Conservation (phyloP, 306 rosid genomes). For the Cicer arietinum region DNA sequence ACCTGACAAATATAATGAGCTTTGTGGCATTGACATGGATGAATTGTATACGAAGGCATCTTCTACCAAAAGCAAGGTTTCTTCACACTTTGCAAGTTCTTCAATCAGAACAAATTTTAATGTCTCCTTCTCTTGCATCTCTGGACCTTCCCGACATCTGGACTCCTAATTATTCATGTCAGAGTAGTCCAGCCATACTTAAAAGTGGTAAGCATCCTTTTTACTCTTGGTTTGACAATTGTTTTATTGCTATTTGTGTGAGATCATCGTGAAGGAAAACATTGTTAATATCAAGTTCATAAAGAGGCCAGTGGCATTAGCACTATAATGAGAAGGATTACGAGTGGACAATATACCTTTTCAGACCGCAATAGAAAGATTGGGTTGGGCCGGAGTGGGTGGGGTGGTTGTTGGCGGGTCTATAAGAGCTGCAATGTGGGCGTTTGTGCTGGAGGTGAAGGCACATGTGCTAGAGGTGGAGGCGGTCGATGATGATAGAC, state of each 20-base stretch:
- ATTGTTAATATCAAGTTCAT: not conserved
- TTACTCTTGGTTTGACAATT: constrained; percentile 19
- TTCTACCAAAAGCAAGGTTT: constrained; percentile 47
- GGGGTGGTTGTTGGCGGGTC: not conserved
- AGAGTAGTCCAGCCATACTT: constrained; percentile 38
- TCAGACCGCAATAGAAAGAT: not conserved
- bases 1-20: constrained; percentile 41
- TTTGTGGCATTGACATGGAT: constrained; percentile 48
- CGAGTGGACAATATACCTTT: not conserved
- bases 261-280: not conserved
- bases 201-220: constrained; percentile 53
- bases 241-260: constrained; percentile 33
- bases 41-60: constrained; percentile 46
- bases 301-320: not conserved
- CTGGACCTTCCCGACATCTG: constrained; percentile 79
- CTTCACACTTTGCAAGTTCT: constrained; percentile 43
- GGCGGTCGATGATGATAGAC: not conserved
- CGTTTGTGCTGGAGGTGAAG: not conserved
- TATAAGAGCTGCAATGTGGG: not conserved
- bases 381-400: not conserved
- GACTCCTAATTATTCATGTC: constrained; percentile 52
- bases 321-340: not conserved
- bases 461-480: not conserved
- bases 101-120: constrained; percentile 50
- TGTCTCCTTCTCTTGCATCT: constrained; percentile 80